Base-by-base conservation (phyloP, 2,329 filamentous ascomycete genomes). In the Alternaria gansuensis region DNA sequence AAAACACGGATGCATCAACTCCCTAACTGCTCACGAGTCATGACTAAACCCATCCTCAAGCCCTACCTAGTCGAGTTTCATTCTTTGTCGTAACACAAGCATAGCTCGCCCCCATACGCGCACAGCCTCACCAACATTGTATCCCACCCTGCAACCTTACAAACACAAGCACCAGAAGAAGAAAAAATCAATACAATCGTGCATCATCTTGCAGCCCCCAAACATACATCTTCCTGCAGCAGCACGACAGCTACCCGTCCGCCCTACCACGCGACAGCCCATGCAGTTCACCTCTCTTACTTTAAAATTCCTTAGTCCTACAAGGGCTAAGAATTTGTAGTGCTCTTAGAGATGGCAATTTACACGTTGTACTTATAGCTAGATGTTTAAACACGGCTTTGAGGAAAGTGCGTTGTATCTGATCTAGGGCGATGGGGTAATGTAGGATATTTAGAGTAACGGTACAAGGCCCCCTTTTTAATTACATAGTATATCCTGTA, bases 221-320 rank as follows among this genome's bases (percentile, higher is more conserved):
- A 63, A 64, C 60, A 63, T 61, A 67, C 26, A 24, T 17, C 50
- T 37, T 40, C 40, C 28, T 51, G 57, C 52, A 62, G 60, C 51
- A 57, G 56, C 41, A 45, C 39, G 37, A 43, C 36, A 39, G 45
- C 33, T 56, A 43, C 26, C 59, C 59, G 54, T 54, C 34, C 17
- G 51, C 45, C 28, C 5, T 28, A 33, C 46, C 57, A 50, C 55
- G 55, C 50, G 43, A 57, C 43, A 28, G 68, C 60, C 69, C 14
- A 34, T 26, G 36, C 36, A 21, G 29, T 43, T 40, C 43, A 49
- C 36, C 43, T 17, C 17, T 2, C 2, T 2, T 17, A 1, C 17
- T 17, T 17, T 17, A 17, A 2, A 17, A 17, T 17, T 2, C 17
- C 17, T 17, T 17, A 17, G 17, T 17, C 17, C 17, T 17, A 17